Evolutionary conservation across 371 early-diverging fungal genomes (phyloP), one percentile per base, ranked within the genome.

Genomic region (Mucor piriformis): DNA sequence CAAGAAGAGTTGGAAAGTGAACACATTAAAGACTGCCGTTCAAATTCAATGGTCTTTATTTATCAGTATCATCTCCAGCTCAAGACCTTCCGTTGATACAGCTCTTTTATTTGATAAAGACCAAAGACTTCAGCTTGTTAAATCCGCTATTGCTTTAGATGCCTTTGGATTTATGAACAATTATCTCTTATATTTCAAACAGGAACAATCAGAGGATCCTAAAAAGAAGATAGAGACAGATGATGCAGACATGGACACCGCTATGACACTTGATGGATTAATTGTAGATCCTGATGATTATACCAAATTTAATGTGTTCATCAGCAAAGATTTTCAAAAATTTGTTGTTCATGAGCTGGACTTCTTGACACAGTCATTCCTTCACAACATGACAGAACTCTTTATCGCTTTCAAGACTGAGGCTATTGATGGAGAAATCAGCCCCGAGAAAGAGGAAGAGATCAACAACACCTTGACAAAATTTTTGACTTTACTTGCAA

Each of bases 401-500:
- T 61, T 61, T 32, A 21, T 24, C 12, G 25, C 20, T 46, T 2
- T 46, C 12, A 46, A 46, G 24, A 3, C 24, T 5, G 18, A 24
- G 5, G 46, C 24, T 2, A 8, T 42, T 6, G 42, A 42, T 7
- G 6, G 18, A 8, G 18, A 42, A 18, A 18, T 42, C 42, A 42
- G 18, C 18, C 20, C 20, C 15, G 18, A 46, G 3, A 24, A 11
- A 21, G 4, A 21, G 5, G 46, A 46, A 18, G 46, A 46, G 12
- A 24, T 46, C 13, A 21, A 24, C 11, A 46, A 46, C 2, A 46
- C 84, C 50, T 73, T 88, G 0, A 83, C 81, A 57, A 74, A 80
- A 1, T 79, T 90, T 38, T 84, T 89, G 55, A 70, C 74, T 20
- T 74, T 89, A 47, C 73, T 92, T 7, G 73, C 88, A 1, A 70